phyloP scores from a whole-genome alignment of 306 rosid species.

The Acacia confusa region DNA sequence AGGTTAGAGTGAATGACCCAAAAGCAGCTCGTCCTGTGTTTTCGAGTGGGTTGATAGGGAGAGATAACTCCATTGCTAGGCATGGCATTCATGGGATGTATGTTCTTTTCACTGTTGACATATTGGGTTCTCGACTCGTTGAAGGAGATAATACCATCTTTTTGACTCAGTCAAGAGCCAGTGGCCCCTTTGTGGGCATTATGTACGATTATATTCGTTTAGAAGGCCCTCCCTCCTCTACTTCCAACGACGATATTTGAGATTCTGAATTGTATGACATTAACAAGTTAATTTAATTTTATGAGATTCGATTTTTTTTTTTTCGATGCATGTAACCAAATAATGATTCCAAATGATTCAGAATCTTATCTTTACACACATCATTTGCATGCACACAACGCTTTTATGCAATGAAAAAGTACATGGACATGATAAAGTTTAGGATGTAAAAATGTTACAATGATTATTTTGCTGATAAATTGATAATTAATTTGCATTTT shows the following conservation, averaged over 20 bases:
- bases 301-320: background rate
- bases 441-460: background rate
- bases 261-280: background rate
- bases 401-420: background rate
- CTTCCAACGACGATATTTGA: constrained; percentile 3
- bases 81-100: constrained; percentile 94
- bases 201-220: constrained; percentile 91
- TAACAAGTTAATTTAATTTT: background rate
- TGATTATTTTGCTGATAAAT: background rate
- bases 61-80: constrained; percentile 86
- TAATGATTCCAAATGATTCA: background rate
- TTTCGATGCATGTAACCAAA: background rate
- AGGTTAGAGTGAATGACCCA: constrained; percentile 83
- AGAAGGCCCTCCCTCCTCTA: constrained; percentile 57
- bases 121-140: constrained; percentile 45
- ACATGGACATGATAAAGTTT: background rate
- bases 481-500: background rate
- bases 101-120: constrained; percentile 62
- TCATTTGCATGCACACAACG: background rate
- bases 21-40: constrained; percentile 58
- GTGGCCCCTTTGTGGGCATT: constrained; percentile 70
- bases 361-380: background rate
- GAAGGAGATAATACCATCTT: constrained; percentile 75
- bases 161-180: constrained; percentile 69
- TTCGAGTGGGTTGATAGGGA: constrained; percentile 86